Evolutionary conservation across 768 basidiomycete genomes (phyloP), one percentile per base, ranked within the genome.

Genomic region (Pleurotus ostreatus): DNA sequence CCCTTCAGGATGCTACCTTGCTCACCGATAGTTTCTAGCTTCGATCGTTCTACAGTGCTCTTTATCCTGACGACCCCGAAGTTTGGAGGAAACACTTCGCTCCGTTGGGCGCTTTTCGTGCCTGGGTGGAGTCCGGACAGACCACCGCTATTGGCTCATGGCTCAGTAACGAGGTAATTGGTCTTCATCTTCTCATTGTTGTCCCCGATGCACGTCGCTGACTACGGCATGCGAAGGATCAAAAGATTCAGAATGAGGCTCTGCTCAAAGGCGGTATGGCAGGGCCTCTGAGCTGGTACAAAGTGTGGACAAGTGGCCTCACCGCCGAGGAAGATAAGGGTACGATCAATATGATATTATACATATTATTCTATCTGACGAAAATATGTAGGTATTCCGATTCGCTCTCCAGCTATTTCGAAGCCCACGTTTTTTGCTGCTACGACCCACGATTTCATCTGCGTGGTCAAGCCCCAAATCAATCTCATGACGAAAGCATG

Each of bases 371-470:
- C 12, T 11, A 40, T 16, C 44, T 46, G 8, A 46, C 16, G 44
- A 15, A 8, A 18, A 15, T 46, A 9, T 49, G 7, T 26, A 46
- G 68, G 70, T 60, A 2, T 61, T 70, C 38, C 67, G 8, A 37
- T 52, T 45, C 69, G 70, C 26, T 66, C 64, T 22, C 65, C 68
- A 57, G 26, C 22, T 4, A 62, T 75, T 46, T 58, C 61, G 2
- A 63, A 69, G 45, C 75, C 75, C 4, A 69, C 70, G 1, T 75
- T 76, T 60, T 68, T 70, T 46, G 74, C 62, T 0, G 64, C 65
- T 3, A 64, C 72, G 9, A 55, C 61, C 16, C 57, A 66, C 11
- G 77, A 79, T 55, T 58, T 55, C 22, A 53, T 75, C 49, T 62
- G 63, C 46, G 12, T 68, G 5, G 44, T 70, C 9, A 46, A 38